Percentiles rank a stretch among this genome's conserved stretches.
Evolutionary conservation across 352 stramenopile species (phyloP).

Genomic region (Globisporangium lucens): DNA sequence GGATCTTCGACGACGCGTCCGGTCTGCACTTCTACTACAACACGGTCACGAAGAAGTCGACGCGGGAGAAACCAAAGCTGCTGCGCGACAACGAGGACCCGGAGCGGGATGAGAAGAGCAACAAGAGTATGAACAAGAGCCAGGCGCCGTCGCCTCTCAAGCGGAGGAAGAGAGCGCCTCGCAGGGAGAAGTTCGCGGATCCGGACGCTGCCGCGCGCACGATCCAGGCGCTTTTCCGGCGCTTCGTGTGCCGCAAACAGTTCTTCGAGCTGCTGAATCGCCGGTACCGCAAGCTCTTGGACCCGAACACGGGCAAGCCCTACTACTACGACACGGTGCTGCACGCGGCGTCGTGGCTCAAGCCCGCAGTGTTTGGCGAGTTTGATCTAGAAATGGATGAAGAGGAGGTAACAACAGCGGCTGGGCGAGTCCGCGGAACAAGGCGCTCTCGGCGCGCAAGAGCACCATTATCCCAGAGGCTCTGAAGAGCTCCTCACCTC

Average conservation of each 20-base stretch:
- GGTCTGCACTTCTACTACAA: constrained; percentile 75
- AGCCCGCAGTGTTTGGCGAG: constrained; percentile 45
- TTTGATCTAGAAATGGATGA: constrained; percentile 50
- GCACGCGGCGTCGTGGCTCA: constrained; percentile 55
- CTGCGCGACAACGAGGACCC: constrained; percentile 18
- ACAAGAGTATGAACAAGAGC: background rate
- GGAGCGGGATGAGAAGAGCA: background rate
- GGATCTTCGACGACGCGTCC: constrained; percentile 49
- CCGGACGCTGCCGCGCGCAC: constrained; percentile 43
- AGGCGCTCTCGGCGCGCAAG: constrained; percentile 11
- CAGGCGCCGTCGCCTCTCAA: constrained; percentile 14
- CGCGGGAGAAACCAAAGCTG: constrained; percentile 58
- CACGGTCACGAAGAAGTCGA: constrained; percentile 59
- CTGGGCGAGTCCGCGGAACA: constrained; percentile 5
- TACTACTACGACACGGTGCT: constrained; percentile 73
- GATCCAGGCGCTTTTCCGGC: constrained; percentile 62
- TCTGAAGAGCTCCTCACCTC: background rate
- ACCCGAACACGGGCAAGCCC: constrained; percentile 28
- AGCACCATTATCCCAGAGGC: constrained; percentile 10
- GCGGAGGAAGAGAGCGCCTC: background rate
- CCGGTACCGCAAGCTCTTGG: constrained; percentile 61
- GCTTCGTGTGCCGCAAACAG: constrained; percentile 39
- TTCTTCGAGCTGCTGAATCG: constrained; percentile 39
- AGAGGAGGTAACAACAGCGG: background rate
- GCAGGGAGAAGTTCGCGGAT: constrained; percentile 33